Conservation (phyloP, 1,284 basidiomycete species). For the Trametes polyzona region DNA sequence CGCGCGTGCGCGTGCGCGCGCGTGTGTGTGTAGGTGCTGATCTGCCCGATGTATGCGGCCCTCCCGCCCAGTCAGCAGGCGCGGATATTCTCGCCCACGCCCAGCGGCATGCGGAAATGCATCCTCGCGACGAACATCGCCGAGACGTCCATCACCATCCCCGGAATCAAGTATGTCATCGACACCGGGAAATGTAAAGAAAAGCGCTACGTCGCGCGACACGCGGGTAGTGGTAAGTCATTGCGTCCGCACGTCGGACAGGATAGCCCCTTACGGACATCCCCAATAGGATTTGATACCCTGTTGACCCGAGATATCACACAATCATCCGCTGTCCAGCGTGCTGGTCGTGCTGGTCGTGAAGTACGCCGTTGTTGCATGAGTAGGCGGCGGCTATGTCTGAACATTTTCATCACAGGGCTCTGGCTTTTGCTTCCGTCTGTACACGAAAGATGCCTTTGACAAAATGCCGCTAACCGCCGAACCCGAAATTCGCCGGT, state of each 20-base stretch:
- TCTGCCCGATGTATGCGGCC: constrained; percentile 85
- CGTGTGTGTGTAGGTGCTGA: constrained; percentile 75
- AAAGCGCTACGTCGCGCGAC: constrained; percentile 79
- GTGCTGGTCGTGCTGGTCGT: constrained; percentile 90
- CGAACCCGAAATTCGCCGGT: constrained; percentile 88
- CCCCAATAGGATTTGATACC: constrained; percentile 81
- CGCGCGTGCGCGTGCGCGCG: no score
- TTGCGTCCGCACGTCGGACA: background rate
- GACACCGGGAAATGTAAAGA: constrained; percentile 97
- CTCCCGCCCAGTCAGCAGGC: constrained; percentile 80
- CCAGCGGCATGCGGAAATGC: constrained; percentile 80
- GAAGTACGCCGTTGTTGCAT: constrained; percentile 52
- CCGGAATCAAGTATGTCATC: constrained; percentile 93
- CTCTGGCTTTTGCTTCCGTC: constrained; percentile 82
- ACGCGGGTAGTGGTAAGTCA: constrained; percentile 65
- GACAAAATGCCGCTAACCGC: constrained; percentile 65
- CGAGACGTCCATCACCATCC: constrained; percentile 98
- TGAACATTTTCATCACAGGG: constrained; percentile 47
- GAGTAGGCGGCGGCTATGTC: no score
- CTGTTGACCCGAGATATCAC: constrained; percentile 84
- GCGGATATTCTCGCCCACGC: constrained; percentile 76
- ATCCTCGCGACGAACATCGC: constrained; percentile 96
- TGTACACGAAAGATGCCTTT: constrained; percentile 86
- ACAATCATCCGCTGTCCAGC: constrained; percentile 86
- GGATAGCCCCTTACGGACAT: background rate